phyloP scores from a whole-genome alignment of 225 moss, liverwort and hornwort genomes.

The Physcomitrellopsis africana region DNA sequence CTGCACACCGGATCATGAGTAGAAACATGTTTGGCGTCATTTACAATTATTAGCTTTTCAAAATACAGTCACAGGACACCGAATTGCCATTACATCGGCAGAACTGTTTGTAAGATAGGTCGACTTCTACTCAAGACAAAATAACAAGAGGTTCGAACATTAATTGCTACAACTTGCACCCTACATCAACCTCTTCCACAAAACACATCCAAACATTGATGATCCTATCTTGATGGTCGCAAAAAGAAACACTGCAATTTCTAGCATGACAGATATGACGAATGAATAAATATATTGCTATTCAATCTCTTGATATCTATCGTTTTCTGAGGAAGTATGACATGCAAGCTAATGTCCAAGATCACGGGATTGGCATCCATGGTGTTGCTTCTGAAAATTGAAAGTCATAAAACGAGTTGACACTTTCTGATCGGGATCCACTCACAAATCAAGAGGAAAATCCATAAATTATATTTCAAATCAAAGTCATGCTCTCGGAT shows the following conservation, averaged over 20 bases:
- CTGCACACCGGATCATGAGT: constrained; percentile 45
- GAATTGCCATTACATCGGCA: background rate
- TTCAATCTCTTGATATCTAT: constrained; percentile 1
- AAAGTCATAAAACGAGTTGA: background rate
- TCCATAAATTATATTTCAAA: constrained; percentile 1
- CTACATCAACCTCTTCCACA: background rate
- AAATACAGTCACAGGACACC: background rate
- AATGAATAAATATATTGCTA: background rate
- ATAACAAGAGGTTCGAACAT: background rate
- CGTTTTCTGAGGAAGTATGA: constrained; percentile 1
- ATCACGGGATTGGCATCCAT: constrained; percentile 8
- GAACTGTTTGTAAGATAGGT: background rate
- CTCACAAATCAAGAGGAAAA: constrained; percentile 14
- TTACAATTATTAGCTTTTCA: constrained; percentile 2
- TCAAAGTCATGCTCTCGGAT: constrained; percentile 15
- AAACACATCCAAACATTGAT: constrained; percentile 1
- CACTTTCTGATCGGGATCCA: background rate
- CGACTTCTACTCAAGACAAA: no score
- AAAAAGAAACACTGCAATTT: background rate
- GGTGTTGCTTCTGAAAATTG: constrained; percentile 6
- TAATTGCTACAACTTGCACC: background rate
- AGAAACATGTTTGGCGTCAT: constrained; percentile 17
- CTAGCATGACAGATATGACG: background rate
- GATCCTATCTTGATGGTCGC: background rate
- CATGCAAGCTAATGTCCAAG: constrained; percentile 12